Base-by-base conservation (phyloP, 768 basidiomycete genomes). In the Fibroporia radiculosa region DNA sequence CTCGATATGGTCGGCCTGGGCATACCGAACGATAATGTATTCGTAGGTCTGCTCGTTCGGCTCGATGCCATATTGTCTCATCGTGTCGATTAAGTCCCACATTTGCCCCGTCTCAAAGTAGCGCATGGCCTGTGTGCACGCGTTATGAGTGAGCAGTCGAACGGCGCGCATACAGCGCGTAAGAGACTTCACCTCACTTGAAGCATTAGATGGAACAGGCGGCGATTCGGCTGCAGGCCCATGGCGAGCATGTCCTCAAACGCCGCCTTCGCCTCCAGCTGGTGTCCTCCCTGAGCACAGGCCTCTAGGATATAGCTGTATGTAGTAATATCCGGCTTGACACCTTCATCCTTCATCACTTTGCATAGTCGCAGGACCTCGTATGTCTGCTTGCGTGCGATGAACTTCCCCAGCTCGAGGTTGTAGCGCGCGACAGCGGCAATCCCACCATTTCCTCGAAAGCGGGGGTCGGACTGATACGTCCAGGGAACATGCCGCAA, bases 231-330 rank as follows among this genome's bases (percentile, higher is more conserved):
- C 35, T 60, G 48, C 18, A 88, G 48, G 2, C 71, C 72, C 33
- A 70, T 51, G 14, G 67, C 58, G 26, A 69, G 41, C 82, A 88
- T 86, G 57, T 88, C 84, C 27, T 83, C 80, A 23, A 83, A 62
- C 43, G 84, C 71, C 14, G 82, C 84, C 68, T 73, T 74, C 3
- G 80, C 73, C 48, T 84, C 77, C 23, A 71, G 52, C 57, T 66
- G 66, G 7, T 69, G 53, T 4, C 64, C 66, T 28, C 72, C 65
- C 6, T 56, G 50, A 0, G 73, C 68, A 44, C 77, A 68, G 28
- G 75, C 70, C 3, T 64, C 56, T 26, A 89, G 64, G 3, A 90
- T 62, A 3, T 66, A 59, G 48, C 79, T 73, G 57, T 88, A 89
- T 0, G 75, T 72, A 26, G 62, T 52, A 13, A 71, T 27, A 50